Evolutionary conservation across 305 asterid genomes (phyloP).

Genomic region (Solanum hybrid): DNA sequence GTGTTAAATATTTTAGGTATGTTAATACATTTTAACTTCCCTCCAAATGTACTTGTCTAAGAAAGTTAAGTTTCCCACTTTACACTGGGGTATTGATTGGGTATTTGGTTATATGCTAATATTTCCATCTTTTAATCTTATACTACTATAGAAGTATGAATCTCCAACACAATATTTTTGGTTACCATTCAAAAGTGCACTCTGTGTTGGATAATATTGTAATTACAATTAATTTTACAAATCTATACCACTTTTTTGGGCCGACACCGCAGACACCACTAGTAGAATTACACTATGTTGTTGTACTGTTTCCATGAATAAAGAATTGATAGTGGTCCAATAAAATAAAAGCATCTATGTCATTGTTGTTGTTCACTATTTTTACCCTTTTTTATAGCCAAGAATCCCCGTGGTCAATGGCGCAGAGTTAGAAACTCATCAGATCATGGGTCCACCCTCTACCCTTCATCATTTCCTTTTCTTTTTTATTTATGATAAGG

Average conservation of each 20-base stretch:
- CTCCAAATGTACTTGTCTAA: neutral
- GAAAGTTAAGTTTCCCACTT: neutral
- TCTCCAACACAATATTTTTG: neutral
- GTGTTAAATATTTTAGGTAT: too few relatives aligned
- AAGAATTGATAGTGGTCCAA: neutral
- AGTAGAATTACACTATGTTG: neutral
- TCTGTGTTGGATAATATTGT: neutral
- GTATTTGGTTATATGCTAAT: neutral
- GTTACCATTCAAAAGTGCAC: neutral
- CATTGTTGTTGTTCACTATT: neutral
- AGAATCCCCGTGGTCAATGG: neutral
- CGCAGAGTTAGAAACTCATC: neutral
- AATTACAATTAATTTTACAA: neutral
- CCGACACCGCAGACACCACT: neutral
- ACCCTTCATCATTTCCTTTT: neutral
- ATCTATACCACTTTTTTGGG: neutral
- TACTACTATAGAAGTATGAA: neutral
- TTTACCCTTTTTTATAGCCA: neutral
- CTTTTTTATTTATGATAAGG: neutral
- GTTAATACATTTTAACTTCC: neutral
- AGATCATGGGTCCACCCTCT: neutral
- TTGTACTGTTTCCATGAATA: neutral
- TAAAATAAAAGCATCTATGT: neutral
- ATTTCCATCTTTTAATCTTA: neutral
- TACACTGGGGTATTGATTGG: neutral